Evolutionary conservation across 1,139 yeast genomes (phyloP), one percentile per base, ranked within the genome.

Genomic region (Suhomyces kunorum): DNA sequence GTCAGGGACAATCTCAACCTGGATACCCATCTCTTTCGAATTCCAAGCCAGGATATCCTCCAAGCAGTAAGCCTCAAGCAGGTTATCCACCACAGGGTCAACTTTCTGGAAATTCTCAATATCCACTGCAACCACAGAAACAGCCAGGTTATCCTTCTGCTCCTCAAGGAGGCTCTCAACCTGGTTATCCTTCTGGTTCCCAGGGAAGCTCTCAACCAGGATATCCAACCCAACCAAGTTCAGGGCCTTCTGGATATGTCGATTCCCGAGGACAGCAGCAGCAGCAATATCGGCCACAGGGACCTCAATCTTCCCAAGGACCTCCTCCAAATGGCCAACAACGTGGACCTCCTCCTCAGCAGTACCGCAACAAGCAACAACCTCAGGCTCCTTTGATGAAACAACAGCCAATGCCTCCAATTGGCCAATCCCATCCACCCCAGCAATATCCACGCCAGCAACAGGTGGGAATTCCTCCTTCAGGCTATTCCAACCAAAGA

Each of bases 311-410:
- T n/a, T n/a, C n/a, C n/a, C n/a, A 27, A 12, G 33, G 24, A 38
- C 50, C 42, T 12, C 35, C 38, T 18, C 39, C 32, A 36, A 20
- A 19, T 8, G 17, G 16, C 12, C 24, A 20, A 18, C 32, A 29
- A 13, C 32, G 32, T 29, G 32, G 17, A 26, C 32, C 42, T 32
- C 40, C 29, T 36, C 47, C 37, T 32, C 49, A 42, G 30, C 53
- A 36, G 28, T 39, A 36, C 25, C 43, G 35, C 16, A 22, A 30
- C 15, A 40, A 40, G 30, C 46, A 31, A 12, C 51, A 39, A 25
- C 28, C 34, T 7, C 47, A 40, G 28, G 47, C 47, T 14, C 42
- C 43, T 13, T 40, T 39, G 17, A 28, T 36, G 20, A 48, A 39
- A 24, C 46, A 34, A 8, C 48, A 17, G 28, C 20, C 22, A 11